phyloP scores from a whole-genome alignment of 225 moss, liverwort and hornwort species.

The Marchantia paleacea region DNA sequence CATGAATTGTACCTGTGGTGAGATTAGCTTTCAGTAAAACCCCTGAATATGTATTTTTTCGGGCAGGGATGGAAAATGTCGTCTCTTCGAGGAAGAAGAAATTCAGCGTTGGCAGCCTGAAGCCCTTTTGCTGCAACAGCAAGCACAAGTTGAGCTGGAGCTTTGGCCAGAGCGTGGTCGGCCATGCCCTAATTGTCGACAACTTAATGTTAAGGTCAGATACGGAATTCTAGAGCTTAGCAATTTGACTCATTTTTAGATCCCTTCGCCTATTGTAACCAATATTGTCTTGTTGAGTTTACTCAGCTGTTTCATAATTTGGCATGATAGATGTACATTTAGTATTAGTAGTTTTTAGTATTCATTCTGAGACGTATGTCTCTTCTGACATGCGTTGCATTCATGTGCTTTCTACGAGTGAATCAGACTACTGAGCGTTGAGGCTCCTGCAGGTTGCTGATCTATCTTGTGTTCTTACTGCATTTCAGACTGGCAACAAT shows the following conservation, averaged over 20 bases:
- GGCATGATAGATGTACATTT: background rate
- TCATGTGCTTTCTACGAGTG: no score
- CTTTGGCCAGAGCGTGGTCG: conserved; percentile 34
- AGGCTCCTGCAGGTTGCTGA: background rate
- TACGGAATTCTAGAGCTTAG: background rate
- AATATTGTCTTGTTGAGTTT: background rate
- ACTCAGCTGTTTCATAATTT: background rate
- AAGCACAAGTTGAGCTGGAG: conserved; percentile 18
- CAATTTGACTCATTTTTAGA: background rate
- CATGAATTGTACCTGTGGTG: no score
- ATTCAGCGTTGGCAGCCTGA: conserved; percentile 15
- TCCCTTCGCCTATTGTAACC: background rate
- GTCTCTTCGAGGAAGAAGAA: conserved; percentile 24
- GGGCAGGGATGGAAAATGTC: conserved; percentile 24
- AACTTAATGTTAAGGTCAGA: conserved; percentile 28
- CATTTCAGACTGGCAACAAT: conserved; percentile 28
- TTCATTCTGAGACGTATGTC: no score
- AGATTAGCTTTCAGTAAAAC: background rate
- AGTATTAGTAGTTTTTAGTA: background rate
- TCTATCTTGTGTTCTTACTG: background rate
- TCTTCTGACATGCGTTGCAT: no score
- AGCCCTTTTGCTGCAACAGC: conserved; percentile 10
- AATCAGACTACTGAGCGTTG: background rate
- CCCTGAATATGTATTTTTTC: background rate
- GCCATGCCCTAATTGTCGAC: conserved; percentile 33